These are phyloP conservation scores for Leccinum griseonigrum DNA, from an alignment of 1,284 basidiomycete species.

Conservation along the genomic window DNA sequence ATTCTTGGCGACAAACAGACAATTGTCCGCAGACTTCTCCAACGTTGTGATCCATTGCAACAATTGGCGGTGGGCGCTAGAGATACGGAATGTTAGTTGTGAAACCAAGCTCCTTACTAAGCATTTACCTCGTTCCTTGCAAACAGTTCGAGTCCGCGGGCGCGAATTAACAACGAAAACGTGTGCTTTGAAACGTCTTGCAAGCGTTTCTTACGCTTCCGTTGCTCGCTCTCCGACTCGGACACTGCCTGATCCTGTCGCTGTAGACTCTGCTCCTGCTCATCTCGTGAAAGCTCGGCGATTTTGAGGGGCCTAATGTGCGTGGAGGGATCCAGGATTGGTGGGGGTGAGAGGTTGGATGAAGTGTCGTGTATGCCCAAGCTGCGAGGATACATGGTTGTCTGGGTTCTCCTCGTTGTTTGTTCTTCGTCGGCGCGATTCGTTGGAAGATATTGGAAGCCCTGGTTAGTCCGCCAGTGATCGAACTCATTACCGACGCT, in stretches of 20 bases:
- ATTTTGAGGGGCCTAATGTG: conserved; percentile 53
- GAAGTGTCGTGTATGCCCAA: conserved; percentile 14
- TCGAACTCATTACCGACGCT: conserved; percentile 47
- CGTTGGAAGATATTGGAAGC: conserved; percentile 37
- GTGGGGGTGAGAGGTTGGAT: conserved; percentile 43
- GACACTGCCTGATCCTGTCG: conserved; percentile 16
- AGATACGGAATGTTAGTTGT: conserved; percentile 1
- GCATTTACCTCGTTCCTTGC: conserved; percentile 79
- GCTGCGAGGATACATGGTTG: conserved; percentile 2
- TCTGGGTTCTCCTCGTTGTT: conserved; percentile 4
- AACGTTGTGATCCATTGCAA: conserved; percentile 95
- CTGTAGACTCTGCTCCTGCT: conserved; percentile 25
- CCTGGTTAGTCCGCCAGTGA: conserved; percentile 49
- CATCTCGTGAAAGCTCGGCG: conserved; percentile 17
- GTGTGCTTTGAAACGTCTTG: conserved; percentile 84
- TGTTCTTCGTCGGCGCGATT: conserved; percentile 11
- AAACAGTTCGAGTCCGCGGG: conserved; percentile 79
- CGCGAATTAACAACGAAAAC: conserved; percentile 93
- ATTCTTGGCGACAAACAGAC: conserved; percentile 80
- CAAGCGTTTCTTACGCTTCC: conserved; percentile 42
- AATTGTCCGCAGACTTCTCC: conserved; percentile 77
- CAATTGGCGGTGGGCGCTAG: conserved; percentile 77
- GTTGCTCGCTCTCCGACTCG: conserved; percentile 32
- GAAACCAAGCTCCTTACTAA: background rate
- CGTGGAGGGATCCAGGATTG: conserved; percentile 75